Evolutionary conservation across 352 stramenopile genomes (phyloP), one percentile per base, ranked within the genome.

Genomic region (Aphanomyces euteiches): DNA sequence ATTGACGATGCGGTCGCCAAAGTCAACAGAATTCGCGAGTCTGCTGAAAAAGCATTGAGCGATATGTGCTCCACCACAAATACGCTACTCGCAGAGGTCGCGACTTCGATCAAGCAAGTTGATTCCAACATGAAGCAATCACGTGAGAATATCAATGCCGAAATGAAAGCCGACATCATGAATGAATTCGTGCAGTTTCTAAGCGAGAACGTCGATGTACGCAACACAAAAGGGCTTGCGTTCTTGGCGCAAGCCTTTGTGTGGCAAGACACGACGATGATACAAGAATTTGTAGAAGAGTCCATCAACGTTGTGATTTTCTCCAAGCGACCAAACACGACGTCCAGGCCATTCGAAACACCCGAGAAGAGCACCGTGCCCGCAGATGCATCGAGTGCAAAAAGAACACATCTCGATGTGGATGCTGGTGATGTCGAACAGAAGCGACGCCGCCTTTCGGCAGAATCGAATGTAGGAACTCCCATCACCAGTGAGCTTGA

Each of bases 281-380:
- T 58, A 34, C n/a, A 58, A n/a, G n/a, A 10, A 34, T 58, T 58
- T 34, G 37, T 58, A 12, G 50, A 10, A 10, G 37, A 58, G n/a
- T 58, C 50, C n/a, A 19, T 58, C 50, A 58, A 58, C 50, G 50
- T 58, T 34, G 50, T 58, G 8, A 34, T 58, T n/a, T 58, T 58
- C 37, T n/a, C 50, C 50, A 58, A 58, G 37, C n/a, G n/a, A 12
- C n/a, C n/a, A 1, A 19, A n/a, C 8, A 34, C 8, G n/a, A 34
- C 37, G 50, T 10, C n/a, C 8, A 34, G 28, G 2, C n/a, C 45
- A 19, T n/a, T 53, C 45, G n/a, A 53, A 15, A 53, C 45, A 15
- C 45, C 45, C n/a, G 45, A 53, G 45, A 19, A 53, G n/a, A 53
- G n/a, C 45, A 53, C 45, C 13, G 45, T 53, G 13, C 45, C 45